Percentiles rank a stretch among this genome's conserved stretches.
phyloP scores from a whole-genome alignment of 345 rosid genomes.

The Dipteronia dyeriana region DNA sequence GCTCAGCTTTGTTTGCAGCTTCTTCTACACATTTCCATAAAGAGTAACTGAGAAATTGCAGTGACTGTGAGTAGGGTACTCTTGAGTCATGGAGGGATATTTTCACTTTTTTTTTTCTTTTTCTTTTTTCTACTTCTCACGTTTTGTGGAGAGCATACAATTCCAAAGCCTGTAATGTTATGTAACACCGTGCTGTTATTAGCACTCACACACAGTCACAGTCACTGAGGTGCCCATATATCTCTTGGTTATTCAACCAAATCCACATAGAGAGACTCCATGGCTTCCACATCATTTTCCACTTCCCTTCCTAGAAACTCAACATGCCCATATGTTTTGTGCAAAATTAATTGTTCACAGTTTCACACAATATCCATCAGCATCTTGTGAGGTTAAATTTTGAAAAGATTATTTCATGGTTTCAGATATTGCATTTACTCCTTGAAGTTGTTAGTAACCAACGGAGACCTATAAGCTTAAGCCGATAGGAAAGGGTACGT shows the following conservation, averaged over 20 bases:
- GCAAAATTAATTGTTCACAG: neutral
- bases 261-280: constrained; percentile 18
- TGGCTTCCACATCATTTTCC: constrained; percentile 24
- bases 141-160: constrained; percentile 17
- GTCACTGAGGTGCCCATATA: neutral
- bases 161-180: constrained; percentile 20
- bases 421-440: too few species aligned
- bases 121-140: neutral
- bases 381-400: neutral
- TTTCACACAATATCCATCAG: neutral
- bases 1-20: constrained; percentile 20
- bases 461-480: too few species aligned
- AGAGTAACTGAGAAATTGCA: neutral
- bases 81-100: constrained; percentile 1
- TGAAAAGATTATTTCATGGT: too few species aligned
- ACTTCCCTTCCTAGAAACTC: constrained; percentile 13
- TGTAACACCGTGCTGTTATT: too few species aligned
- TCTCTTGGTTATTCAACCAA: constrained; percentile 21
- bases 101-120: constrained; percentile 17
- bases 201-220: neutral
- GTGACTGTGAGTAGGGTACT: neutral
- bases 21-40: constrained; percentile 26
- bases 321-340: neutral
- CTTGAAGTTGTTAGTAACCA: too few species aligned
- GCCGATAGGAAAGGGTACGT: too few species aligned